Evolutionary conservation across 2,329 filamentous ascomycete genomes (phyloP), one percentile per base, ranked within the genome.

Genomic region (Penicillium sp.): DNA sequence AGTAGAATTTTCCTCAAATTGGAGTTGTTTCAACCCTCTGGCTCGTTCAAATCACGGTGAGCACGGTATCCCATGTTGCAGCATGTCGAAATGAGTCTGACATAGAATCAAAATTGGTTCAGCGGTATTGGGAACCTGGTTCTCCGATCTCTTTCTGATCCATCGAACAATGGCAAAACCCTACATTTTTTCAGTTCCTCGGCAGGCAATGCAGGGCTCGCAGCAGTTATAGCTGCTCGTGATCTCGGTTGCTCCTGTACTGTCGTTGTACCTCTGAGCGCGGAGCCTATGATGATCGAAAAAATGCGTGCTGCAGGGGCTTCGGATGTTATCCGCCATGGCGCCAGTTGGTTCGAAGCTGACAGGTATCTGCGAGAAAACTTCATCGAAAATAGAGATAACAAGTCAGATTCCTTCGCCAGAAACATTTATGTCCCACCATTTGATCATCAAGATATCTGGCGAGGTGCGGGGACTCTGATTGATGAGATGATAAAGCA

Each of bases 181-280:
- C 73, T 72, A 7, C 87, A 88, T 75, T 91, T 92, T 79, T 93
- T 88, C 78, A 88, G 80, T 68, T 88, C 86, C 18, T 88, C 84
- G 1, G 90, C 88, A 45, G 90, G 90, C 51, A 95, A 95, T 68
- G 90, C 90, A 2, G 90, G 90, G 1, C 82, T 95, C 1, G 90
- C 89, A 1, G 89, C 87, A 64, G 87, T 89, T 2, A 83, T 84
- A 39, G 87, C 90, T 0, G 87, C 89, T 3, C 76, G 78, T n/a
- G 77, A 83, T 4, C 78, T 93, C 7, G 74, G 77, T 30, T 78
- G 81, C 18, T 81, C 82, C 1, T 85, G 84, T 65, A 91, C 89
- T 2, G 86, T 95, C 55, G 86, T 91, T 44, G 84, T 92, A 1
- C 88, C 90, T 0, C 69, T 76, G 19, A 78, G 76, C 18, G 88